Evolutionary conservation across 2,329 filamentous ascomycete species (phyloP).

Genomic region (Talaromyces sp.): DNA sequence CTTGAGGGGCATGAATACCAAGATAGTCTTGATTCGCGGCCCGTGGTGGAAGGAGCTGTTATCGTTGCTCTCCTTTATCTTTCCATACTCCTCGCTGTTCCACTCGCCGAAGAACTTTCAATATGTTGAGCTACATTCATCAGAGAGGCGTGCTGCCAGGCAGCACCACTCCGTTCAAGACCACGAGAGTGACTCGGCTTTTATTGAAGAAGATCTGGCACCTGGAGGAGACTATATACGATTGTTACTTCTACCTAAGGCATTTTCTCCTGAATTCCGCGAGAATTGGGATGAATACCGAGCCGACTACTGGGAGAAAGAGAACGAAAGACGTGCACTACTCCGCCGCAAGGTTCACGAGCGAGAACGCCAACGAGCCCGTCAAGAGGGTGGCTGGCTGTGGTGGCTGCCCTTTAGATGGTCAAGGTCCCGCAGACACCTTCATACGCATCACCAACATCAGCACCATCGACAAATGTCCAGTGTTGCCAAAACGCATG

Average conservation of each 20-base stretch:
- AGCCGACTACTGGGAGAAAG: constrained; percentile 92
- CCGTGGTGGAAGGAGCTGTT: constrained; percentile 77
- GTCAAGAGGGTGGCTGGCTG: constrained; percentile 68
- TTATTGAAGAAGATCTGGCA: constrained; percentile 83
- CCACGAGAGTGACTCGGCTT: constrained; percentile 62
- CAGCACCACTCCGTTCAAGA: constrained; percentile 46
- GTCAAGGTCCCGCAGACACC: constrained; percentile 33
- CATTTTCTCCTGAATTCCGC: constrained; percentile 89
- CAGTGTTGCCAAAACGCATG: constrained; percentile 28
- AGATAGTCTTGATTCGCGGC: constrained; percentile 83
- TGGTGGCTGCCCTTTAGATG: constrained; percentile 72
- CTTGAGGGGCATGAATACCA: constrained; percentile 88
- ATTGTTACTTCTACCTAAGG: constrained; percentile 84
- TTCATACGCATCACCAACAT: constrained; percentile 27
- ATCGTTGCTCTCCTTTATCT: constrained; percentile 70
- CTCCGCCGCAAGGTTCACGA: constrained; percentile 69
- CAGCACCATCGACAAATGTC: constrained; percentile 27
- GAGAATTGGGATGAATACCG: constrained; percentile 97
- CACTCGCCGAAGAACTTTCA: constrained; percentile 69
- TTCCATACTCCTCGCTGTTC: constrained; percentile 73
- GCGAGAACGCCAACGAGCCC: constrained; percentile 66
- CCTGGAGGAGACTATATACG: constrained; percentile 90
- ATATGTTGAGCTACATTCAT: constrained; percentile 63
- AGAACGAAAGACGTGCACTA: constrained; percentile 81
- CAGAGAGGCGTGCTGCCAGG: constrained; percentile 41